phyloP scores from a whole-genome alignment of 371 early-diverging fungal genomes.

The Apophysomyces ossiformis region DNA sequence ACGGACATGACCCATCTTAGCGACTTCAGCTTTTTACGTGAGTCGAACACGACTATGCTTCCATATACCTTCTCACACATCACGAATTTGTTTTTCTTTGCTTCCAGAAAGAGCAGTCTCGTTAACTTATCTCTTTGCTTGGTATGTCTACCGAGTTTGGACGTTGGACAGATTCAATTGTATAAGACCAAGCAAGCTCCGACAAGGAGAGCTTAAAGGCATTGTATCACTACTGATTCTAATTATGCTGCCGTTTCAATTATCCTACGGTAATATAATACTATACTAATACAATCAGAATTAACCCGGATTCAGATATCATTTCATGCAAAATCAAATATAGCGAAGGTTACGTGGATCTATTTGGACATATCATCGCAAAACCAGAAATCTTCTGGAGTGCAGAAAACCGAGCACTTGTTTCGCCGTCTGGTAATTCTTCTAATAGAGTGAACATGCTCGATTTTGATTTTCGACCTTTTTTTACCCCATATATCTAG shows the following conservation, averaged over 20 bases:
- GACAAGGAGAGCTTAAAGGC: conserved; percentile 52
- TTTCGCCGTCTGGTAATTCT: conserved; percentile 31
- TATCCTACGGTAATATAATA: conserved; percentile 40
- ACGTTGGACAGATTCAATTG: conserved; percentile 43
- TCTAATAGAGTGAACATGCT: neutral
- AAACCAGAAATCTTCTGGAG: conserved; percentile 40
- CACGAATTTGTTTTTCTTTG: neutral
- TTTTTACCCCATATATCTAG: neutral
- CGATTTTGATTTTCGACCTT: neutral
- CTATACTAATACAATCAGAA: neutral
- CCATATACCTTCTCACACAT: neutral
- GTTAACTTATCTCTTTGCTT: conserved; percentile 37
- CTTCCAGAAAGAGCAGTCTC: conserved; percentile 44
- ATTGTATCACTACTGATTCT: conserved; percentile 49
- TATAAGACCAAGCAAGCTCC: conserved; percentile 33
- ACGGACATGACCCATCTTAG: conserved; percentile 49
- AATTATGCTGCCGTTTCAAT: conserved; percentile 50
- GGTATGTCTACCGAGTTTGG: conserved; percentile 47
- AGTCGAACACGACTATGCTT: conserved; percentile 11
- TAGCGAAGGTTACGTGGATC: conserved; percentile 36
- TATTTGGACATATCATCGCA: conserved; percentile 26
- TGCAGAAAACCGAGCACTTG: conserved; percentile 23
- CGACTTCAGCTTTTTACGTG: conserved; percentile 51
- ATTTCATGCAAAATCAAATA: conserved; percentile 44
- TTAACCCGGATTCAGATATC: conserved; percentile 17